Base-by-base conservation (phyloP, 208 protist species). In the Leishmania mexicana region DNA sequence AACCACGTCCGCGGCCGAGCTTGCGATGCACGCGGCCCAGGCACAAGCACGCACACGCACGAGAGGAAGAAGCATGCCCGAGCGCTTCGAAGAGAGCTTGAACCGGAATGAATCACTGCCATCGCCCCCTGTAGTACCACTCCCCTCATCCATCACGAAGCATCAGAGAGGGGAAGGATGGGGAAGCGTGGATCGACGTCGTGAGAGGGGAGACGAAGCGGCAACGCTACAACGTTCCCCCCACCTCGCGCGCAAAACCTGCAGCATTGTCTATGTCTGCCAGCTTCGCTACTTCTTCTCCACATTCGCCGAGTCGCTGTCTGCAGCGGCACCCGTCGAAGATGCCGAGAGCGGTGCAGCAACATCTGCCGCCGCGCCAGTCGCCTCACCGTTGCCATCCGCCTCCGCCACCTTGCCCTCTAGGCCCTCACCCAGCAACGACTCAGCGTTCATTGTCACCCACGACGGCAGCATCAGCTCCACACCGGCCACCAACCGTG, bases 401-500 rank as follows among this genome's bases (percentile, higher is more conserved):
- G 60, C 73, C 76, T 88, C 85, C 77, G 78, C 80, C 64, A 38
- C 75, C 57, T 81, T 86, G 35, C 28, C 67, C 17, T 81, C 85
- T 70, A 79, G 75, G n/a, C 82, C 85, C 79, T 86, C 86, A 2
- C 57, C 38, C n/a, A 97, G 70, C 0, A 92, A 60, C 1, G 79
- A 81, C 80, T 96, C 91, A 67, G 85, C 87, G 62, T 96, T 96
- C 77, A 89, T 83, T 45, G 84, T 49, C 58, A 89, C n/a, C 91
- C 90, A 95, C 76, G 81, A 79, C 28, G 94, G 92, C 84, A 97
- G 67, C 84, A 95, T 85, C 60, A 94, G 60, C 79, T 92, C 88
- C 49, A 87, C 72, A 21, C 81, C 78, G 54, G 80, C 84, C 70
- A 92, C 83, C 35, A 97, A 40, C 35, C 88, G 83, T 42, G 93